A percentile compares a stretch with the other conserved stretches of the same genome.
These are phyloP conservation scores for Aleurites moluccanus DNA, from an alignment of 441 rosid genomes.

Conservation along the genomic window DNA sequence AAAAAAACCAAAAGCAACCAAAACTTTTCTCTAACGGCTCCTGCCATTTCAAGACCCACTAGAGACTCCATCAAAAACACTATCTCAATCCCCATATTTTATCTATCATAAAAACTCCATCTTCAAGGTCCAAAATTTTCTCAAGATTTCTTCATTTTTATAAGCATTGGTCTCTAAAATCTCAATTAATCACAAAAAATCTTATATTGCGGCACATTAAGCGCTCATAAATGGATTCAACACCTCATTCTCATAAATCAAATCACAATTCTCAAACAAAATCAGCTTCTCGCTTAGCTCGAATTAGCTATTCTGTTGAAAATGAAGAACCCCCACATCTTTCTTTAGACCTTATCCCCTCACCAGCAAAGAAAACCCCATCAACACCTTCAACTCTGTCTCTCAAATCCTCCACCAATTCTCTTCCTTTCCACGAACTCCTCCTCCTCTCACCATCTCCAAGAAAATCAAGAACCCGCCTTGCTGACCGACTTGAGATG, in stretches of 20 bases:
- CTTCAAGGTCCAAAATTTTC: neutral
- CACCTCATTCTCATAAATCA: slow-evolving; percentile 48
- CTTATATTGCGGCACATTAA: neutral
- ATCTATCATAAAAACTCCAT: slow-evolving; percentile 12
- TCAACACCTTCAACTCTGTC: slow-evolving; percentile 30
- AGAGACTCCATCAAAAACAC: neutral
- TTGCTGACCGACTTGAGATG: slow-evolving; percentile 56
- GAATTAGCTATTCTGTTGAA: slow-evolving; percentile 35
- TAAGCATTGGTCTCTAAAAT: neutral
- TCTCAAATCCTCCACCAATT: slow-evolving; percentile 35
- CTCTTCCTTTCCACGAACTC: slow-evolving; percentile 59
- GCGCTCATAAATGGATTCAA: slow-evolving; percentile 48
- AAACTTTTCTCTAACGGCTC: slow-evolving; percentile 38
- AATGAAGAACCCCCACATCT: slow-evolving; percentile 34
- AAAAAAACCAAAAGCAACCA: neutral
- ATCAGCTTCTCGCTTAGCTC: slow-evolving; percentile 56
- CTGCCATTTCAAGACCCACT: neutral
- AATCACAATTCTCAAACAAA: slow-evolving; percentile 44
- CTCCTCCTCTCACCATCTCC: slow-evolving; percentile 80
- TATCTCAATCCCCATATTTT: slow-evolving; percentile 5
- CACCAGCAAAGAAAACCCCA: slow-evolving; percentile 43
- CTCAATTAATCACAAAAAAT: neutral
- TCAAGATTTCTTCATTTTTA: neutral
- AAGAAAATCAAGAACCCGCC: slow-evolving; percentile 61
- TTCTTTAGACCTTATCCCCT: slow-evolving; percentile 47